Evolutionary conservation across 2,329 filamentous ascomycete species (phyloP).

Genomic region (Pseudocercospora eumusae): DNA sequence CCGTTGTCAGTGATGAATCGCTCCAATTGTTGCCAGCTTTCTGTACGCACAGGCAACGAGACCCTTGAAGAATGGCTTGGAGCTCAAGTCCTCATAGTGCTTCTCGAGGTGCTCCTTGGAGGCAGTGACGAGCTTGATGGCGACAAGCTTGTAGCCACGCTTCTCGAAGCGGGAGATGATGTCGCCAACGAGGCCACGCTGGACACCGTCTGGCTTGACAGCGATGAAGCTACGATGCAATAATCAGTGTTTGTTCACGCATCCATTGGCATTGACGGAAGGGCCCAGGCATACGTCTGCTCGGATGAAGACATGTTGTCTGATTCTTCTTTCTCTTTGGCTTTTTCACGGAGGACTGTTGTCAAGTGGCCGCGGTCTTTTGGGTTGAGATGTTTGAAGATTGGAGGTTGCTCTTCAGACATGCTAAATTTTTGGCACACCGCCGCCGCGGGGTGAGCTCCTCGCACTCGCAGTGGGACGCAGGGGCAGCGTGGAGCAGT

Average conservation of each 20-base stretch:
- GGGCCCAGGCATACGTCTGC: conserved; percentile 71
- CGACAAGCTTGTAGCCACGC: conserved; percentile 97
- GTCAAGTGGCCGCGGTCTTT: conserved; percentile 52
- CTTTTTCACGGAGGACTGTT: conserved; percentile 36
- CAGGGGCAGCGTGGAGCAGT: conserved; percentile 7
- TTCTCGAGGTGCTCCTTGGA: conserved; percentile 94
- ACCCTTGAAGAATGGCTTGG: conserved; percentile 95
- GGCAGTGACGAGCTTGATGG: conserved; percentile 91
- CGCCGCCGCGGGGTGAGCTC: conserved; percentile 3
- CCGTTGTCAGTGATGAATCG: neutral
- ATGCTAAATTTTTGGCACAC: conserved; percentile 10
- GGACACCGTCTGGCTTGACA: conserved; percentile 99
- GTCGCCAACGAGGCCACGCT: conserved; percentile 96
- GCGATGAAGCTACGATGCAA: conserved; percentile 82
- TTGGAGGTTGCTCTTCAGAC: conserved; percentile 35
- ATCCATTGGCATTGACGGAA: neutral
- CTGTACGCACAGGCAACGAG: conserved; percentile 78
- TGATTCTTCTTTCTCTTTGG: conserved; percentile 33
- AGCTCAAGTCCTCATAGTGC: conserved; percentile 91
- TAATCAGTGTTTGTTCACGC: conserved; percentile 18
- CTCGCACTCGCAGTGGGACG: neutral
- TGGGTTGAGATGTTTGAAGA: conserved; percentile 50
- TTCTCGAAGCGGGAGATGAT: conserved; percentile 98
- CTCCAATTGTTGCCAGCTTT: neutral
- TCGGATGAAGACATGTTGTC: conserved; percentile 62